These are phyloP conservation scores for Rhynchospora tenuis DNA, from an alignment of 176 grass and related monocot species.

Conservation along the genomic window DNA sequence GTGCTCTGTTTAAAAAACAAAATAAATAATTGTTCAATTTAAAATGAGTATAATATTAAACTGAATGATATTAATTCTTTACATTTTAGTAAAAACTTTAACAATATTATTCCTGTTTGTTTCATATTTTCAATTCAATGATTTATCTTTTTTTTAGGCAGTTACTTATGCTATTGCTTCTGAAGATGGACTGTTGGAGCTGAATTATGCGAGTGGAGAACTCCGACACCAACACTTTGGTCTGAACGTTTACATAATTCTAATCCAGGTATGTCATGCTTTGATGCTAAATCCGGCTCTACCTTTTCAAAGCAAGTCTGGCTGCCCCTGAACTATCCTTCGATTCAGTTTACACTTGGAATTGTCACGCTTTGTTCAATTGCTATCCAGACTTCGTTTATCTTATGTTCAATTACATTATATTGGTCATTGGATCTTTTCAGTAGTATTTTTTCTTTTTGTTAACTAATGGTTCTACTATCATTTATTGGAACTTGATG, in stretches of 20 bases:
- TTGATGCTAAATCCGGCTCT: neutral
- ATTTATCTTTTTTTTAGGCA: constrained; percentile 37
- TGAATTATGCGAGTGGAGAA: constrained; percentile 78
- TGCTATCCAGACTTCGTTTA: no score
- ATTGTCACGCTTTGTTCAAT: neutral
- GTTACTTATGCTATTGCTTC: constrained; percentile 55
- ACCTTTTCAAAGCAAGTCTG: neutral
- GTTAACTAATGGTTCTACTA: neutral
- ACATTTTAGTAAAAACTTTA: neutral
- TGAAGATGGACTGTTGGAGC: constrained; percentile 33
- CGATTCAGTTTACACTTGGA: no score
- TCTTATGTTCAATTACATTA: neutral
- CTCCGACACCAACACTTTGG: constrained; percentile 92
- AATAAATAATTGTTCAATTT: no score
- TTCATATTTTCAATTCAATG: constrained; percentile 17
- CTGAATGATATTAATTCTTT: neutral
- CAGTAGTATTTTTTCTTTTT: neutral
- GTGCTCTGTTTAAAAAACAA: no score
- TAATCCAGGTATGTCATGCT: constrained; percentile 54
- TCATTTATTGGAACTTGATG: neutral
- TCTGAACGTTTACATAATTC: constrained; percentile 68
- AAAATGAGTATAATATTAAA: no score
- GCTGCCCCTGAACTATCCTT: neutral
- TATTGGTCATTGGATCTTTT: neutral
- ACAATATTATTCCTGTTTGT: neutral